Conservation (phyloP, 345 rosid species). For the Barbarea vulgaris region DNA sequence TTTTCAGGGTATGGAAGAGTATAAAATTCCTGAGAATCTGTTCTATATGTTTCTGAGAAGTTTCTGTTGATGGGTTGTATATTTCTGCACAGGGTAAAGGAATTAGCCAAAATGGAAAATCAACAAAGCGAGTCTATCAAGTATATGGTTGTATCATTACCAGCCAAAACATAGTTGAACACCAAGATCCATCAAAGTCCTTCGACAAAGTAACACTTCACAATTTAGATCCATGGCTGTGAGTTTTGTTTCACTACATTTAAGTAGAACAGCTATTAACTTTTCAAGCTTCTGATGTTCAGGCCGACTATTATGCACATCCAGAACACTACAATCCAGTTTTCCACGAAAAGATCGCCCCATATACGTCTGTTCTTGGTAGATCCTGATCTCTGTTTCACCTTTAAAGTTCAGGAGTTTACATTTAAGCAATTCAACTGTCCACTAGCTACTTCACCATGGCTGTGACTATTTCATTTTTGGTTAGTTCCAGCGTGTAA, state of each 20-base stretch:
- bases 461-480: slow-evolving; percentile 1
- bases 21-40: neutral
- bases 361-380: slow-evolving; percentile 87
- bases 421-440: neutral
- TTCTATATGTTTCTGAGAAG: neutral
- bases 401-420: slow-evolving; percentile 17
- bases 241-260: neutral
- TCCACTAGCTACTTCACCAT: slow-evolving; percentile 4
- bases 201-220: slow-evolving; percentile 69
- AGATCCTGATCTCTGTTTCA: slow-evolving; percentile 35
- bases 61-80: neutral
- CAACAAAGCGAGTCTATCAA: slow-evolving; percentile 68
- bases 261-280: neutral
- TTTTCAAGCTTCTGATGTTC: slow-evolving; percentile 29
- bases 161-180: slow-evolving; percentile 79
- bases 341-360: slow-evolving; percentile 76
- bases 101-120: slow-evolving; percentile 33
- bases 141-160: slow-evolving; percentile 88
- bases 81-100: slow-evolving; percentile 50
- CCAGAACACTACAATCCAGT: slow-evolving; percentile 83
- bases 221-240: neutral
- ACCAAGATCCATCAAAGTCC: slow-evolving; percentile 62
- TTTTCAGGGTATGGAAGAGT: neutral
- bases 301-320: slow-evolving; percentile 92
- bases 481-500: neutral